These are phyloP conservation scores for Talaromyces liani DNA, from an alignment of 495 filamentous ascomycete genomes.

Conservation along the genomic window DNA sequence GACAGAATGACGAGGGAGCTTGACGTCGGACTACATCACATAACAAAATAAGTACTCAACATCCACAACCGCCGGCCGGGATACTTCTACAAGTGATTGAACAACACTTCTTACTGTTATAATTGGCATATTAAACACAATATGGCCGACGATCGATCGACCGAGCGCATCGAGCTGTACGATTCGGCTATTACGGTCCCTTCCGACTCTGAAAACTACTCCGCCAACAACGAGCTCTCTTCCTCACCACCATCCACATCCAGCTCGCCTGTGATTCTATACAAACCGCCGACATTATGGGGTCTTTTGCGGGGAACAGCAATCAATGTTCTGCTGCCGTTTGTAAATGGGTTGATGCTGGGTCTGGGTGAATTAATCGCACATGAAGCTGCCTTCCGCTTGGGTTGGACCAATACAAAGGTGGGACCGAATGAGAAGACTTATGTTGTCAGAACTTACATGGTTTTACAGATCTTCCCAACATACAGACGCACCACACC, in stretches of 20 bases:
- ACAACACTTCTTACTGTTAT: neutral
- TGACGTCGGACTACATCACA: neutral
- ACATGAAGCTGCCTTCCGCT: conserved; percentile 85
- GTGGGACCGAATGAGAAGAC: conserved; percentile 41
- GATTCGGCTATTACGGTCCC: conserved; percentile 79
- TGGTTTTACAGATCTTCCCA: conserved; percentile 54
- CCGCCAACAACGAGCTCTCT: conserved; percentile 55
- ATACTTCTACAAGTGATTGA: neutral
- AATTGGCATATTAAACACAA: conserved; percentile 6
- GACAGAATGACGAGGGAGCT: neutral
- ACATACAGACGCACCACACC: conserved; percentile 46
- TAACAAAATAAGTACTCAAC: neutral
- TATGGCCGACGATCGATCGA: conserved; percentile 41
- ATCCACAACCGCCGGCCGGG: neutral
- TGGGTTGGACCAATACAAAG: conserved; percentile 91
- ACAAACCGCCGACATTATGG: conserved; percentile 81
- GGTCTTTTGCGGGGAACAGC: conserved; percentile 78
- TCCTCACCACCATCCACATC: conserved; percentile 56
- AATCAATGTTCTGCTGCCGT: conserved; percentile 90
- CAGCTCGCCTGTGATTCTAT: conserved; percentile 75
- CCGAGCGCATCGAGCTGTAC: conserved; percentile 54
- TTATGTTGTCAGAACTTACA: neutral
- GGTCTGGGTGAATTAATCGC: conserved; percentile 95
- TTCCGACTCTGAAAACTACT: conserved; percentile 87
- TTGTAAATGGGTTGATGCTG: conserved; percentile 97